These are phyloP conservation scores for Malassezia slooffiae DNA, from an alignment of 1,284 basidiomycete genomes.

Conservation along the genomic window DNA sequence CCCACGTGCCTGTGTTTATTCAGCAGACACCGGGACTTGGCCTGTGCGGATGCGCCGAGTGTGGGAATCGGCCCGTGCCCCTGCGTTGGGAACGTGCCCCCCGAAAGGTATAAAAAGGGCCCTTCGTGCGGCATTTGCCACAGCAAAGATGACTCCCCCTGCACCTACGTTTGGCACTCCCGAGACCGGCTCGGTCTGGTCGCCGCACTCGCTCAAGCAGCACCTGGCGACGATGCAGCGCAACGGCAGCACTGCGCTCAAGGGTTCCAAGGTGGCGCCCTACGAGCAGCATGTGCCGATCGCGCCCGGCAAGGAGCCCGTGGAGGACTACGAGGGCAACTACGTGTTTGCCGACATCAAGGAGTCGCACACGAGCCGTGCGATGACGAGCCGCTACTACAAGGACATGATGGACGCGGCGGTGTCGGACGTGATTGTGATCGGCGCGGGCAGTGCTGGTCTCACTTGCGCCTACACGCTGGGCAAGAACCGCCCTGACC, in stretches of 20 bases:
- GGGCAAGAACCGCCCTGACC: conserved; percentile 60
- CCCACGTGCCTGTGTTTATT: no score
- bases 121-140: no score
- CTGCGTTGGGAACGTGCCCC: no score
- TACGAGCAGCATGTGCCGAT: conserved; percentile 30
- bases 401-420: conserved; percentile 47
- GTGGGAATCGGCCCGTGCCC: no score
- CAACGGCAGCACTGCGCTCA: conserved; percentile 8
- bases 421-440: conserved; percentile 66
- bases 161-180: conserved; percentile 22
- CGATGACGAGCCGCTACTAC: conserved; percentile 39
- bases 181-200: conserved; percentile 5
- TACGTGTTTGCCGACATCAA: conserved; percentile 42
- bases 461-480: conserved; percentile 62
- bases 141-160: conserved; percentile 34
- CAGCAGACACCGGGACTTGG: no score
- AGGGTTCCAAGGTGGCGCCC: conserved; percentile 1
- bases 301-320: conserved; percentile 30
- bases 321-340: conserved; percentile 37
- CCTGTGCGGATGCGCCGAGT: no score
- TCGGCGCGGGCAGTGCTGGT: conserved; percentile 69
- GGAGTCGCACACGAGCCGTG: conserved; percentile 37
- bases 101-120: no score
- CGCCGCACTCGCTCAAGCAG: conserved; percentile 17
- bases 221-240: conserved; percentile 12